Evolutionary conservation across 371 early-diverging fungal species (phyloP), one percentile per base, ranked within the genome.

Genomic region (Haplosporangium sp.): DNA sequence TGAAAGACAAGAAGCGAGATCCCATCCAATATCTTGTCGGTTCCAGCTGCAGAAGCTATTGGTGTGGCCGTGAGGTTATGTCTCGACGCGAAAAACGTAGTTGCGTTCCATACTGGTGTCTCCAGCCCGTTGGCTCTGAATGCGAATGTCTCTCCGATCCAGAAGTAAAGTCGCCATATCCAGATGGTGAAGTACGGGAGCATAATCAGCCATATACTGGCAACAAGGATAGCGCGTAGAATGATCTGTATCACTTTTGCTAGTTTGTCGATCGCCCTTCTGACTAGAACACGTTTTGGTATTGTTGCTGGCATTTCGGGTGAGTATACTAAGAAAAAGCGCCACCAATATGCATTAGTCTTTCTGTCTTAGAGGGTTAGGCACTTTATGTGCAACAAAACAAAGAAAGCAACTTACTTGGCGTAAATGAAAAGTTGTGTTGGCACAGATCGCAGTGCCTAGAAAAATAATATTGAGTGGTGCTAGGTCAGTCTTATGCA

Each of bases 391-490:
- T 57, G 6, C 21, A 41, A n/a, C 20, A 16, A 43, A 2, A 23
- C 36, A n/a, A 9, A 12, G 62, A 38, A 14, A 29, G 37, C 3
- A 5, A 64, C 86, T 67, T 87, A 94, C 95, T 87, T 50, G 95
- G 94, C 21, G 94, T 92, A 69, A 98, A 98, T 12, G 88, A 74
- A 81, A 93, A 98, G 47, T 84, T 87, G 80, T 95, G 86, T 47
- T 93, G 91, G 84, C 98, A 98, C 13, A 98, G 87, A 74, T 97
- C 98, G 82, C 98, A 97, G 72, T 91, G 86, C 74, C 91, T 91
- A 64, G 38, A 36, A 18, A 38, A 29, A n/a, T 10, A 12, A 41
- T 23, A 46, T 5, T 2, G 8, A 38, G 60, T 4, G 29, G 29
- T 29, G 29, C 29, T 29, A 29, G 29, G 29, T 29, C 29, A 29